A percentile compares a stretch with the other conserved stretches of the same genome.
Conservation (phyloP, 768 basidiomycete species). For the Xanthoconium stramineum region DNA sequence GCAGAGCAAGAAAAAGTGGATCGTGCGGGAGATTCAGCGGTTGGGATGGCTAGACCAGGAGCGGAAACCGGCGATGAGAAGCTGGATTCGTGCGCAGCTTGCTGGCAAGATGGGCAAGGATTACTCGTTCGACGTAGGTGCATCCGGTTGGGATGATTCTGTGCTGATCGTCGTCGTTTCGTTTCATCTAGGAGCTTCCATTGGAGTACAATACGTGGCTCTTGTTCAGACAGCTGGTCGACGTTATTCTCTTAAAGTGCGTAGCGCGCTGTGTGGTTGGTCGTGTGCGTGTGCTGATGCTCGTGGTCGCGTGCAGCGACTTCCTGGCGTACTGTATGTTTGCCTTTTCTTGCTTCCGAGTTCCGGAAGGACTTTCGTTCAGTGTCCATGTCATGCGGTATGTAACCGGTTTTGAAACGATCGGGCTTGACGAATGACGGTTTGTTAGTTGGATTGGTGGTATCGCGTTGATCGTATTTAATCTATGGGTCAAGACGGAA, state of each 20-base stretch:
- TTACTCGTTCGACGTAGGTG: conserved; percentile 85
- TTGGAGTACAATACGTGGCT: conserved; percentile 97
- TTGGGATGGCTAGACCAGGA: conserved; percentile 87
- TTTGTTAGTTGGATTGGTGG: conserved; percentile 80
- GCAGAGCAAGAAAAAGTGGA: conserved; percentile 95
- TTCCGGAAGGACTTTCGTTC: conserved; percentile 73
- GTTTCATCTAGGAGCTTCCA: conserved; percentile 63
- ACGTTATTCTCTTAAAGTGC: conserved; percentile 93
- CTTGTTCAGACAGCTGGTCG: conserved; percentile 92
- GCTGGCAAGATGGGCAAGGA: conserved; percentile 92
- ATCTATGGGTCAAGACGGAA: conserved; percentile 98
- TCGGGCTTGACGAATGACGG: not conserved
- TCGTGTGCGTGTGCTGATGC: not conserved
- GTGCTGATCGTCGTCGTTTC: not conserved
- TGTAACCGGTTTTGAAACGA: conserved; percentile 8
- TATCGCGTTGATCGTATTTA: conserved; percentile 82
- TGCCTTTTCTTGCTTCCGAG: conserved; percentile 88
- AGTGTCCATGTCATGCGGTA: conserved; percentile 77
- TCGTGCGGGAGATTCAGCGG: conserved; percentile 74
- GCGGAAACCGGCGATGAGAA: conserved; percentile 56
- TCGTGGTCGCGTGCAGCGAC: conserved; percentile 53
- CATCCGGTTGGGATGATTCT: not conserved
- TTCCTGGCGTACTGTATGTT: conserved; percentile 95
- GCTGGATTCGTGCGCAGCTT: conserved; percentile 86
- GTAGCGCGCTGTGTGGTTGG: conserved; percentile 24